These are phyloP conservation scores for Cerrena zonata DNA, from an alignment of 1,284 basidiomycete genomes.

Conservation along the genomic window DNA sequence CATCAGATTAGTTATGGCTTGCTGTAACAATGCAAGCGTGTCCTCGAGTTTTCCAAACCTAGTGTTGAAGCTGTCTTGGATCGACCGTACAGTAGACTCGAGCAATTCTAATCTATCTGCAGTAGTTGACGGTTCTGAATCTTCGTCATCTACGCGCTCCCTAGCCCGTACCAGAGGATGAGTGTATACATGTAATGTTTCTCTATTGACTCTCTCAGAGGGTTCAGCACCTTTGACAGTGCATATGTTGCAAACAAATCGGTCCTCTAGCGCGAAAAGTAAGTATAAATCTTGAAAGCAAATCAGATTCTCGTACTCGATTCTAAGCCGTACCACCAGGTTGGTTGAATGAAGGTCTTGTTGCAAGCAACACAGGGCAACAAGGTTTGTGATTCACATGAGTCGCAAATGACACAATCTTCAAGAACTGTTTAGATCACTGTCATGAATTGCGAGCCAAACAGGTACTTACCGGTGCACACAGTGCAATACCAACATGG, in stretches of 20 bases:
- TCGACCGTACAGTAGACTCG: neutral
- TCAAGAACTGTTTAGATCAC: conserved; percentile 9
- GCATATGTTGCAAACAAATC: conserved; percentile 11
- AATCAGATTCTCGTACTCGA: neutral
- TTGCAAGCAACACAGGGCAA: conserved; percentile 8
- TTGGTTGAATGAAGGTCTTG: conserved; percentile 9
- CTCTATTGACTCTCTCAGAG: neutral
- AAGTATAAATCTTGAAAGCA: neutral
- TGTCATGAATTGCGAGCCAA: conserved; percentile 1
- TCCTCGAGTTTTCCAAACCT: neutral
- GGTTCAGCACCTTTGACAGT: neutral
- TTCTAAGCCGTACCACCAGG: conserved; percentile 11
- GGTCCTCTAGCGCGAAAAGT: conserved; percentile 4
- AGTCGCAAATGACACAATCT: conserved; percentile 17
- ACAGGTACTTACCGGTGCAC: conserved; percentile 15
- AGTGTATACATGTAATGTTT: conserved; percentile 6
- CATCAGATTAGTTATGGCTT: neutral
- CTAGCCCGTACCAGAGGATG: conserved; percentile 14
- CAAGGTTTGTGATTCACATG: conserved; percentile 9
- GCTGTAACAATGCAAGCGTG: conserved; percentile 1
- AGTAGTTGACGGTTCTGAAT: neutral
- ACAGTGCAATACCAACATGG: conserved; percentile 27
- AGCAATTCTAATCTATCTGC: conserved; percentile 1
- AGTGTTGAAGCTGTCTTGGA: neutral
- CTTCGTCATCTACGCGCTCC: conserved; percentile 1